phyloP scores from a whole-genome alignment of 192 early-diverging fungal genomes.

The Coemansia sp. region DNA sequence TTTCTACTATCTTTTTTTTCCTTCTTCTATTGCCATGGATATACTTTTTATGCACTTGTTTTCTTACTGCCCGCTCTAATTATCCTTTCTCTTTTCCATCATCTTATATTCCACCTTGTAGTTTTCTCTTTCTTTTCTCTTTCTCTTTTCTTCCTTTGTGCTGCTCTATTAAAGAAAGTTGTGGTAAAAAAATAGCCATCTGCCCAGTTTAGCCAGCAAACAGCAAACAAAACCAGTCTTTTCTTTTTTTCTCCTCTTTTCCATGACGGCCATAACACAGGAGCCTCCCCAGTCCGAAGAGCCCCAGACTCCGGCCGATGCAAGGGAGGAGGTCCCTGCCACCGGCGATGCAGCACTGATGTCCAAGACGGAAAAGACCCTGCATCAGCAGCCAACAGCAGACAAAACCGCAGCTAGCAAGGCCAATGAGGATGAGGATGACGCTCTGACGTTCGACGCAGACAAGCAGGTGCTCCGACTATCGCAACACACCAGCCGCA shows the following conservation, averaged over 20 bases:
- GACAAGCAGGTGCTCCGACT: slow-evolving; percentile 35
- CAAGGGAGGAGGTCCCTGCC: neutral
- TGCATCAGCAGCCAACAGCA: neutral
- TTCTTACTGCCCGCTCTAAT: neutral
- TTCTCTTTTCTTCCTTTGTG: neutral
- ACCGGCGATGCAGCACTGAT: neutral
- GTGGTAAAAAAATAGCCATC: neutral
- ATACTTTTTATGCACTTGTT: neutral
- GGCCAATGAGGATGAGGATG: neutral
- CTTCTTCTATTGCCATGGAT: neutral
- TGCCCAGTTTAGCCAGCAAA: no score
- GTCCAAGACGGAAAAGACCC: neutral
- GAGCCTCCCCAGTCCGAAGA: neutral
- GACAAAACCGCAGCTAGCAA: neutral
- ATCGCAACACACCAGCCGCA: slow-evolving; percentile 27
- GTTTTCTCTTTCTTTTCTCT: neutral
- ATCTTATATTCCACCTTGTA: neutral
- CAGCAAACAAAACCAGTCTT: neutral
- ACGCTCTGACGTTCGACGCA: slow-evolving; percentile 45
- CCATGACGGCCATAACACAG: neutral
- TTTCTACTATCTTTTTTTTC: no score
- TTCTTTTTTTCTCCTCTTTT: neutral
- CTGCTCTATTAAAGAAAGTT: neutral
- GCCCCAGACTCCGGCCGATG: neutral
- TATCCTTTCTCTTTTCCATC: neutral